Evolutionary conservation across 768 basidiomycete species (phyloP), one percentile per base, ranked within the genome.

Genomic region (Cytidiella melzeri): DNA sequence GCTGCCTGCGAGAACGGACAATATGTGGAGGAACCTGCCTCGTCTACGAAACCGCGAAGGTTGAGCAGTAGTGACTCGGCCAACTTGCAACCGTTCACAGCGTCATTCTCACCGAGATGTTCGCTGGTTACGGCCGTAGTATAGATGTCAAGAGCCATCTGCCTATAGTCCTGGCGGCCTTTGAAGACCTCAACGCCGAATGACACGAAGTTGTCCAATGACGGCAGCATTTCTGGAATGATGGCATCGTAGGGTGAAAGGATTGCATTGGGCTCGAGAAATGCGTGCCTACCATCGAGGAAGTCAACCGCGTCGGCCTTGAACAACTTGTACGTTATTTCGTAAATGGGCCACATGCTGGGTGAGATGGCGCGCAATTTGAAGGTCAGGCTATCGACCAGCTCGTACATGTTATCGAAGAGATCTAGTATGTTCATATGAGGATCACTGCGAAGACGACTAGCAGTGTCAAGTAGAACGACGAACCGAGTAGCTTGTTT

Each of bases 301-400:
- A 90, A 94, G 67, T 92, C 90, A 34, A 86, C 69, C 13, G 88
- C 90, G 26, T 89, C 86, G 13, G 76, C 72, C 65, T 90, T 91
- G 81, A 94, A 90, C 18, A 88, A 68, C 43, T 75, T 74, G 67
- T 91, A 92, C 0, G 87, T 92, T 55, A 82, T 66, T 67, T 92
- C 89, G 54, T 90, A 89, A 28, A 94, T 74, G 9, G 80, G 83
- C 92, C 92, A 94, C 84, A 94, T 84, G 56, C 73, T 77, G 0
- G 87, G 82, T 34, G 87, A 80, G 59, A 95, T 83, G 47, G 74
- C 64, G 53, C 81, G 79, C 49, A 85, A 74, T 65, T 83, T 88
- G 75, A 89, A 94, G 0, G 90, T 90, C 50, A 94, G 68, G 54
- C 74, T 85, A 59, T 94, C 92, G 43, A 91, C 79, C 45, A 94